Base-by-base conservation (phyloP, 2,329 filamentous ascomycete species). In the Chaetomium sp. region DNA sequence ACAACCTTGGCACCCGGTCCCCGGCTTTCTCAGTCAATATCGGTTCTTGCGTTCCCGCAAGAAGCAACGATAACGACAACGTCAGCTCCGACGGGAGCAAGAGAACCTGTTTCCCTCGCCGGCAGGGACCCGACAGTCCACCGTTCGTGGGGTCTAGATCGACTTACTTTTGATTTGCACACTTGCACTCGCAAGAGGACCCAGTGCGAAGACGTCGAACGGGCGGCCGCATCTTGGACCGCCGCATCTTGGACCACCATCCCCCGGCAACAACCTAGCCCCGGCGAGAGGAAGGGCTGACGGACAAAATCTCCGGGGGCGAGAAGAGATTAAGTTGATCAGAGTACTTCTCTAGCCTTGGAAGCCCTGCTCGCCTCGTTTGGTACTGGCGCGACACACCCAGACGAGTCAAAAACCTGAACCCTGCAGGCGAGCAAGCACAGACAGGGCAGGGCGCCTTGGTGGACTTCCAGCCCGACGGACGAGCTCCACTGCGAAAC, bases 381-480 rank as follows among this genome's bases (percentile, higher is more conserved):
- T 16, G 38, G 38, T 16, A 42, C 38, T n/a, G 38, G 16, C 38
- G 38, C 38, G 38, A 42, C 38, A 42, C 38, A 42, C 38, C 38
- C 7, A 16, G 38, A 42, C 38, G 19, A 16, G 38, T 42, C 16
- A 42, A 42, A 16, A 42, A 42, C 13, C 38, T 16, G 19, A 42
- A 42, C 38, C 38, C 16, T 42, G 38, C 16, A 35, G 33, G 33
- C 33, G 33, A 13, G 33, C 33, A 35, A 35, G 33, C 33, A 19
- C 38, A n/a, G 38, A 42, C 38, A 42, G 38, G 38, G 38, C 38
- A 42, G 38, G 38, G 38, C 16, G 38, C 16, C 38, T 42, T 42
- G 16, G 38, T 55, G 38, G 60, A 57, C 59, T 68, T 65, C 72
- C 67, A 73, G 65, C 70, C 68, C 67, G 65, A 67, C 72, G 69